phyloP scores from a whole-genome alignment of 208 protist species.

The Trypanosoma cruzi region DNA sequence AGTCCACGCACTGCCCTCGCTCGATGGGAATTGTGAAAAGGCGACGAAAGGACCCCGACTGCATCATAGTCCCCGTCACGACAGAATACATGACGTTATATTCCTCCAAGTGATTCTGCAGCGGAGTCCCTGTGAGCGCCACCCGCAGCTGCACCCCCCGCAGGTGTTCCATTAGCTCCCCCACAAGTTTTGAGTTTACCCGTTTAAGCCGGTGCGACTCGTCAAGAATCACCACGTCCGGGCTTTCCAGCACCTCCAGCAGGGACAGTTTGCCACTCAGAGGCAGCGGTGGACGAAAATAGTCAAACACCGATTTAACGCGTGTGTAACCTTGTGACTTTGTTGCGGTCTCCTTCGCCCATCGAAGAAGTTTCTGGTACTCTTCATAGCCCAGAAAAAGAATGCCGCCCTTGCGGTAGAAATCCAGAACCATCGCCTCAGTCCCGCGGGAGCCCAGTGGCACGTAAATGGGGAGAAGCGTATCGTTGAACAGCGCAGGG shows the following conservation, averaged over 20 bases:
- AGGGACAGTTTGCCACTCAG: slow-evolving; percentile 31
- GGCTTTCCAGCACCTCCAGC: slow-evolving; percentile 64
- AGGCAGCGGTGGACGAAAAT: slow-evolving; percentile 47
- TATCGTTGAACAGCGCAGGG: slow-evolving; percentile 42
- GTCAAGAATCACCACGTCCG: slow-evolving; percentile 81
- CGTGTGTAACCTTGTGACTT: slow-evolving; percentile 22
- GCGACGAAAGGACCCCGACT: slow-evolving; percentile 54
- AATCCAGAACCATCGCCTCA: slow-evolving; percentile 36
- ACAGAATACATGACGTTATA: slow-evolving; percentile 92
- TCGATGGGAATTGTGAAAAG: slow-evolving; percentile 73
- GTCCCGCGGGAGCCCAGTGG: slow-evolving; percentile 34
- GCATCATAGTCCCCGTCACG: slow-evolving; percentile 54
- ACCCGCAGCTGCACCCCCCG: slow-evolving; percentile 70
- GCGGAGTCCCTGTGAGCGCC: slow-evolving; percentile 88
- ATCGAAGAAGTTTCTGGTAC: slow-evolving; percentile 48
- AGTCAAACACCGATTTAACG: slow-evolving; percentile 40
- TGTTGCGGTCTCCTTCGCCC: slow-evolving; percentile 18
- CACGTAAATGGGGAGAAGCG: slow-evolving; percentile 41
- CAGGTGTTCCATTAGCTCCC: slow-evolving; percentile 45
- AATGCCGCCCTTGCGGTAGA: slow-evolving; percentile 70
- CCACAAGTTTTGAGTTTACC: slow-evolving; percentile 49
- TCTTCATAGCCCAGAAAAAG: slow-evolving; percentile 88
- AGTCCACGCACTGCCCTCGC: slow-evolving; percentile 67
- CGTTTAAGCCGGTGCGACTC: slow-evolving; percentile 80
- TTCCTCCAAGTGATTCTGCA: slow-evolving; percentile 91